phyloP scores from a whole-genome alignment of 2,329 filamentous ascomycete genomes.

The Tolypocladium cylindrosporum region DNA sequence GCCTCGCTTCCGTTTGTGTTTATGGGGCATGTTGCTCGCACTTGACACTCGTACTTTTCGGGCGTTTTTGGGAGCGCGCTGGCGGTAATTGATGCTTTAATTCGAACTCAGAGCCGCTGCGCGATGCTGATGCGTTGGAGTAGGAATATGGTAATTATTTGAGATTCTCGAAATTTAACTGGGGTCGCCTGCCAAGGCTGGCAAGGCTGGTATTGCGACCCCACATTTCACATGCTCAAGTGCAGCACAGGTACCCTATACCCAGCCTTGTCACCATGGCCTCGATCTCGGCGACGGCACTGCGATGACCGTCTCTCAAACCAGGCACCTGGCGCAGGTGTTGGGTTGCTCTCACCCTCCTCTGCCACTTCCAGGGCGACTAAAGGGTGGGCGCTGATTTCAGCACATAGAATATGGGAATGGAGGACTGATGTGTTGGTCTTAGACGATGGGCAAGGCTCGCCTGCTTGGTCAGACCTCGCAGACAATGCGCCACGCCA shows the following conservation, averaged over 20 bases:
- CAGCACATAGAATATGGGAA: no score
- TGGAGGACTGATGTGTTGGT: no score
- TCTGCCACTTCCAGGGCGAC: no score
- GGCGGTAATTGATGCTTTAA: neutral
- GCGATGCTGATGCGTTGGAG: neutral
- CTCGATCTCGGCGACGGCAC: no score
- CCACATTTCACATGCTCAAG: neutral
- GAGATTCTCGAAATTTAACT: neutral
- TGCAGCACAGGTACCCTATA: neutral
- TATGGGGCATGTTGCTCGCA: conserved; percentile 61
- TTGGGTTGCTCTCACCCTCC: no score
- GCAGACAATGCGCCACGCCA: no score
- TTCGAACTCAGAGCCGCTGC: neutral
- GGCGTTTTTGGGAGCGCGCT: neutral
- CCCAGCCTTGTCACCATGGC: no score
- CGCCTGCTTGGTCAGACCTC: no score
- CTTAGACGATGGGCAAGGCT: no score
- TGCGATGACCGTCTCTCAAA: no score
- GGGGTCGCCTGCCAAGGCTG: neutral
- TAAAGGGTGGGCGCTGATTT: no score
- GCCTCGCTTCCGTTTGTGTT: conserved; percentile 61
- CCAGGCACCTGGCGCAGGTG: no score
- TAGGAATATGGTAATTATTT: neutral
- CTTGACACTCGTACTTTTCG: neutral
- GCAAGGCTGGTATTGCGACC: neutral